These are phyloP conservation scores for Aspergillus heteromorphus DNA, from an alignment of 495 filamentous ascomycete genomes.

Conservation along the genomic window DNA sequence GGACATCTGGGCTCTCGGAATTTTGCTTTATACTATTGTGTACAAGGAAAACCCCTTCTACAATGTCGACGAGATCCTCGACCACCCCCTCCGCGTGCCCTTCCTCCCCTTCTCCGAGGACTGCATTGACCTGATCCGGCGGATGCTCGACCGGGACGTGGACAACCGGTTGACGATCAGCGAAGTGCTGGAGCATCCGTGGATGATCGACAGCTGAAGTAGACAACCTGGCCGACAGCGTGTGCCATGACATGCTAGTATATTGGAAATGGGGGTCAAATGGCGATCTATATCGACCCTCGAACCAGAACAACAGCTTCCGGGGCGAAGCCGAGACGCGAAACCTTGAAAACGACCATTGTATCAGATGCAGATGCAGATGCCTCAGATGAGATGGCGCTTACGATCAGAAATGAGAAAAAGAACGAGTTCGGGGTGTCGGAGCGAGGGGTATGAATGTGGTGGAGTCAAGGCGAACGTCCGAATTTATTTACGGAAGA, in stretches of 20 bases:
- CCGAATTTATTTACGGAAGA: too few relatives aligned
- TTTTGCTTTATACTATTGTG: slow-evolving; percentile 94
- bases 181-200: slow-evolving; percentile 79
- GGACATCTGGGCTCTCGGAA: slow-evolving; percentile 98
- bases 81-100: slow-evolving; percentile 88
- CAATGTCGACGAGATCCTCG: slow-evolving; percentile 98
- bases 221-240: neutral
- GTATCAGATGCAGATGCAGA: neutral
- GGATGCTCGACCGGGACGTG: slow-evolving; percentile 89
- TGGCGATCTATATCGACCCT: slow-evolving; percentile 8
- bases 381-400: slow-evolving; percentile 6
- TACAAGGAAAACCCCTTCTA: slow-evolving; percentile 99
- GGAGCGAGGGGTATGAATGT: neutral
- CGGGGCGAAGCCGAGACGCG: neutral
- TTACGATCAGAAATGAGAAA: slow-evolving; percentile 13
- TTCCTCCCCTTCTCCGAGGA: slow-evolving; percentile 81
- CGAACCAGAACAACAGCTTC: neutral
- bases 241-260: neutral
- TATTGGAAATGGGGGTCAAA: slow-evolving; percentile 8
- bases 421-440: neutral
- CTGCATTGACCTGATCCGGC: slow-evolving; percentile 81
- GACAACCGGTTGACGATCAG: slow-evolving; percentile 74
- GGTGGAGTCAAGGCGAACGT: neutral
- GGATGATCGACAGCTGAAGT: slow-evolving; percentile 45
- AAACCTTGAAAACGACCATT: too few relatives aligned